Percentiles rank a stretch among this genome's conserved stretches.
Conservation (phyloP, 495 filamentous ascomycete genomes). For the Neurospora sp. region DNA sequence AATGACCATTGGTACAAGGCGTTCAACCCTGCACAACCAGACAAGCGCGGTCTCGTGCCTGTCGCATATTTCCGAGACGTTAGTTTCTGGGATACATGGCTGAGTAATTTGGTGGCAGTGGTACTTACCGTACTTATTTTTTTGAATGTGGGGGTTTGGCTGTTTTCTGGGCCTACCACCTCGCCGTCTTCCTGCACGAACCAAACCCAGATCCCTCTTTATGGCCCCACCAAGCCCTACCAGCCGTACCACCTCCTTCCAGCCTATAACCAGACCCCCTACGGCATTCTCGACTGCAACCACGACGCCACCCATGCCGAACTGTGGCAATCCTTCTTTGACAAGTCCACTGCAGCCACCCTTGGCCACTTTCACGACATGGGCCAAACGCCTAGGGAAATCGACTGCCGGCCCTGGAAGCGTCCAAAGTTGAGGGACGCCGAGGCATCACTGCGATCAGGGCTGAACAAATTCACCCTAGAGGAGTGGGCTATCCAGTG, state of each 20-base stretch:
- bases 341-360: not conserved
- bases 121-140: no score
- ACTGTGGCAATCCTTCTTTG: not conserved
- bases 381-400: not conserved
- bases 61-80: not conserved
- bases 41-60: not conserved
- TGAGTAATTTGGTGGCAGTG: no score
- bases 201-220: not conserved
- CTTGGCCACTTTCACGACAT: not conserved
- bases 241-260: not conserved
- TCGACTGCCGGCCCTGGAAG: not conserved
- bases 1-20: not conserved
- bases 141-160: no score
- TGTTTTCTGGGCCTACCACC: no score
- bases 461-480: not conserved
- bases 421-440: not conserved
- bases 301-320: not conserved
- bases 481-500: not conserved
- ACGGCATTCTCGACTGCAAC: not conserved
- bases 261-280: not conserved
- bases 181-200: no score
- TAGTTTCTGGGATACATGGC: not conserved
- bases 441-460: not conserved
- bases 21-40: not conserved
- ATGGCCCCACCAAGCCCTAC: not conserved